phyloP scores from a whole-genome alignment of 495 filamentous ascomycete species.

The Neurospora sp. region DNA sequence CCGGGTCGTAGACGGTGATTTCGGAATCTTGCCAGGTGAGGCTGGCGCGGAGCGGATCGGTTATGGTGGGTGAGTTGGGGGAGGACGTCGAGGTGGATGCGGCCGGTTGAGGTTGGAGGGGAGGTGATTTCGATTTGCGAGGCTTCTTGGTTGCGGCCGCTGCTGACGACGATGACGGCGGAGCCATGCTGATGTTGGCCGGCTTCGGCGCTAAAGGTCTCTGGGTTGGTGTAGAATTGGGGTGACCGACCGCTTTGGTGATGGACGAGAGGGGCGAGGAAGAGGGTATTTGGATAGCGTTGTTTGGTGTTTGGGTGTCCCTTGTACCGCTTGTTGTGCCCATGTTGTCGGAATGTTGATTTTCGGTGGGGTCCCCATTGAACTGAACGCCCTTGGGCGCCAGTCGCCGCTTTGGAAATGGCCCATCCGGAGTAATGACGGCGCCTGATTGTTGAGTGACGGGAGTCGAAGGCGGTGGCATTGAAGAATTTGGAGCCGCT shows the following conservation, averaged over 20 bases:
- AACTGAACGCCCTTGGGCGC: not conserved
- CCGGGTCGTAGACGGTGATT: conserved; percentile 70
- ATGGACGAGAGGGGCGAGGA: not conserved
- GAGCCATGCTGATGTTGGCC: not conserved
- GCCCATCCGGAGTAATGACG: not conserved
- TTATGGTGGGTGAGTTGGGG: conserved; percentile 19
- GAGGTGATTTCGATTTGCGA: conserved; percentile 30
- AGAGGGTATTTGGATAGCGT: not conserved
- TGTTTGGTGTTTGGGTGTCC: not conserved
- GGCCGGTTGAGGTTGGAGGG: conserved; percentile 10
- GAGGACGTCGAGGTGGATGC: not conserved
- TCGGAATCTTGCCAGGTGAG: conserved; percentile 78
- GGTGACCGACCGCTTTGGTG: not conserved
- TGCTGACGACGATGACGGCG: conserved; percentile 1
- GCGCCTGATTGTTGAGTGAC: not conserved
- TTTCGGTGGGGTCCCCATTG: conserved; percentile 3
- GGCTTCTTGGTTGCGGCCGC: conserved; percentile 22
- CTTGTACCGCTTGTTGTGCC: not conserved
- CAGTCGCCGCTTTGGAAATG: conserved; percentile 6
- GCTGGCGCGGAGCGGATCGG: conserved; percentile 42
- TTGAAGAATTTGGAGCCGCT: not conserved
- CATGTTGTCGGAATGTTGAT: not conserved
- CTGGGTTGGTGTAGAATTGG: not conserved
- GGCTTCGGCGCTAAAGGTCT: conserved; percentile 10
- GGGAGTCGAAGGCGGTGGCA: not conserved